phyloP scores from a whole-genome alignment of 345 rosid genomes.

The Stellera chamaejasme region DNA sequence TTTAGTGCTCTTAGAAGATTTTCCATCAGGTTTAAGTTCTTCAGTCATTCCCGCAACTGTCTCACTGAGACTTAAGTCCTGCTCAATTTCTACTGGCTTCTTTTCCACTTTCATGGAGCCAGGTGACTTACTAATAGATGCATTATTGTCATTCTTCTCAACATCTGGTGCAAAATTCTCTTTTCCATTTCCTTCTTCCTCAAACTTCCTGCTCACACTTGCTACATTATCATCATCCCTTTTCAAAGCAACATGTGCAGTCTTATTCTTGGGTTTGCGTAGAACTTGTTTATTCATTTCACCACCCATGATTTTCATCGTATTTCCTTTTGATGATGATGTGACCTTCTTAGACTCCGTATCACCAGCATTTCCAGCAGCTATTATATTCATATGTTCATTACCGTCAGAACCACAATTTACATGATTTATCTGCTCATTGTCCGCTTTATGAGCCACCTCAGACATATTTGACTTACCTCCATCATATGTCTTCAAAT shows the following conservation, averaged over 20 bases:
- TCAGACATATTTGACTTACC: constrained; percentile 20
- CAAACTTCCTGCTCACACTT: constrained; percentile 6
- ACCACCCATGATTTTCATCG: constrained; percentile 11
- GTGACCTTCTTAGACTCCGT: constrained; percentile 14
- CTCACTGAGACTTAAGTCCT: constrained; percentile 12
- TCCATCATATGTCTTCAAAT: constrained; percentile 13
- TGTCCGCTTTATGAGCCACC: constrained; percentile 9
- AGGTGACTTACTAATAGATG: constrained; percentile 9
- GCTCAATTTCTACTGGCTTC: constrained; percentile 20
- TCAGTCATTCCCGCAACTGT: constrained; percentile 17
- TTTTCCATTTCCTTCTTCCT: constrained; percentile 17
- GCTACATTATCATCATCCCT: constrained; percentile 14
- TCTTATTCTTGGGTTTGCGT: constrained; percentile 21
- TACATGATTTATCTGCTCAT: constrained; percentile 8
- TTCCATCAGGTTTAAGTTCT: constrained; percentile 20
- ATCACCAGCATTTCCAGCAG: constrained; percentile 13
- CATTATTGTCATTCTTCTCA: constrained; percentile 9
- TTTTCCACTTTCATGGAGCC: constrained; percentile 22
- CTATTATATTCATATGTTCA: constrained; percentile 8
- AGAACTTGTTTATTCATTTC: constrained; percentile 23
- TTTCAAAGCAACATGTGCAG: constrained; percentile 16
- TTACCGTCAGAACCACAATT: constrained; percentile 4
- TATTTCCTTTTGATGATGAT: constrained; percentile 14
- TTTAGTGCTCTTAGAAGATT: constrained; percentile 17
- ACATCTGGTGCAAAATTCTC: constrained; percentile 10